These are phyloP conservation scores for Selenicereus undatus DNA, from an alignment of 148 eudicot species.

Conservation along the genomic window DNA sequence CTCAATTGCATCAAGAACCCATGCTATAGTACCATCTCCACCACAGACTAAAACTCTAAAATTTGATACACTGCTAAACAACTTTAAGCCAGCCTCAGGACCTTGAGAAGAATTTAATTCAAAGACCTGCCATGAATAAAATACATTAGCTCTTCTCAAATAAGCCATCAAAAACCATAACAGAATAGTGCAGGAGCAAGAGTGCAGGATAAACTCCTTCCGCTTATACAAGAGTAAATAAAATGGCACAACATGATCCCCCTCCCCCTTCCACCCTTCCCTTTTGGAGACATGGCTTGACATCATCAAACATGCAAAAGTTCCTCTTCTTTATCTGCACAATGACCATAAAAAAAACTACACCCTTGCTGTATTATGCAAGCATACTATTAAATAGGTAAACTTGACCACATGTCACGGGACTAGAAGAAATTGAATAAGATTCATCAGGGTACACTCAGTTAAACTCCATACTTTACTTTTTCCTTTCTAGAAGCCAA, in stretches of 20 bases:
- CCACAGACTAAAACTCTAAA: constrained; percentile 83
- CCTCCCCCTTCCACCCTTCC: neutral
- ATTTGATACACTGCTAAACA: constrained; percentile 57
- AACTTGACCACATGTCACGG: neutral
- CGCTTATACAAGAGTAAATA: neutral
- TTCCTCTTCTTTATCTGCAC: neutral
- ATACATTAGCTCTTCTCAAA: constrained; percentile 1
- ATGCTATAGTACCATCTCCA: constrained; percentile 89
- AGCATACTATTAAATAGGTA: neutral
- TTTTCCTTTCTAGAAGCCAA: neutral
- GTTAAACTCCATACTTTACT: neutral
- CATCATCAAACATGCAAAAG: neutral
- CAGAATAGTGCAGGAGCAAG: neutral
- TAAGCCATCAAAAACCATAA: neutral
- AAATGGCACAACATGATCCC: neutral
- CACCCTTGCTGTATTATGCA: neutral
- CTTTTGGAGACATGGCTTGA: neutral
- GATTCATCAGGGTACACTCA: neutral
- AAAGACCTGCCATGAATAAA: constrained; percentile 50
- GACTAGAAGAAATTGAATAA: neutral
- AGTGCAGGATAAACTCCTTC: neutral
- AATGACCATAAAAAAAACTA: neutral
- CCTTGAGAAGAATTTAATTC: constrained; percentile 77
- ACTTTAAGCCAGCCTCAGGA: constrained; percentile 68
- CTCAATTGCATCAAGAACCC: constrained; percentile 86